These are phyloP conservation scores for Yamadazyma olivae DNA, from an alignment of 805 yeast genomes.

Conservation along the genomic window DNA sequence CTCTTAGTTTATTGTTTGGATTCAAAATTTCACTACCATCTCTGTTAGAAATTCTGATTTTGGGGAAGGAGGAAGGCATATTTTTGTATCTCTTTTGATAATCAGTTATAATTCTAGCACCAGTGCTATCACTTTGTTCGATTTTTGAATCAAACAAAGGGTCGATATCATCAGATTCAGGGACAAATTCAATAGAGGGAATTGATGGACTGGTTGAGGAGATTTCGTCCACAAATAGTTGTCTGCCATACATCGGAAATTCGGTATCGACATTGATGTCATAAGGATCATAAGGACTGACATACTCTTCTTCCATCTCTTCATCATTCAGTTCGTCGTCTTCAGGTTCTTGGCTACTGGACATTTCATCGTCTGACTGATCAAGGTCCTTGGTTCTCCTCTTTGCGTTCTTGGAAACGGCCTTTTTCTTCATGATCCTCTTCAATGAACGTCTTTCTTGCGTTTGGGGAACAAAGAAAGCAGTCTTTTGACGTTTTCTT, in stretches of 20 bases:
- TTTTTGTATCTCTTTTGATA: conserved; percentile 29
- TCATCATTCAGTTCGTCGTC: conserved; percentile 14
- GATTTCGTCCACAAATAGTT: conserved; percentile 29
- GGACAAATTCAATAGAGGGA: conserved; percentile 18
- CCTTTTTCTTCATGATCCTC: conserved; percentile 5
- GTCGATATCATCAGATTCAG: conserved; percentile 7
- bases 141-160: conserved; percentile 15
- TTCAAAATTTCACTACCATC: conserved; percentile 18
- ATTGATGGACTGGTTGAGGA: conserved; percentile 16
- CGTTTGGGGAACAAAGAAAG: conserved; percentile 20
- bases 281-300: conserved; percentile 40
- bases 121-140: conserved; percentile 27
- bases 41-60: conserved; percentile 16
- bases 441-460: conserved; percentile 11
- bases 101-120: conserved; percentile 25
- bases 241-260: conserved; percentile 22
- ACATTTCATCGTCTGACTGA: no score
- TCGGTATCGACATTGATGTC: conserved; percentile 31
- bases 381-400: conserved; percentile 6
- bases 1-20: conserved; percentile 24
- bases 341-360: conserved; percentile 6
- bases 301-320: conserved; percentile 23
- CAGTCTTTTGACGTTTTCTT: conserved; percentile 27
- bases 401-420: conserved; percentile 10
- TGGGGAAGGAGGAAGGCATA: conserved; percentile 36